Percentiles rank a stretch among this genome's conserved stretches.
Conservation (phyloP, 306 rosid genomes). For the Lotus japonicus region DNA sequence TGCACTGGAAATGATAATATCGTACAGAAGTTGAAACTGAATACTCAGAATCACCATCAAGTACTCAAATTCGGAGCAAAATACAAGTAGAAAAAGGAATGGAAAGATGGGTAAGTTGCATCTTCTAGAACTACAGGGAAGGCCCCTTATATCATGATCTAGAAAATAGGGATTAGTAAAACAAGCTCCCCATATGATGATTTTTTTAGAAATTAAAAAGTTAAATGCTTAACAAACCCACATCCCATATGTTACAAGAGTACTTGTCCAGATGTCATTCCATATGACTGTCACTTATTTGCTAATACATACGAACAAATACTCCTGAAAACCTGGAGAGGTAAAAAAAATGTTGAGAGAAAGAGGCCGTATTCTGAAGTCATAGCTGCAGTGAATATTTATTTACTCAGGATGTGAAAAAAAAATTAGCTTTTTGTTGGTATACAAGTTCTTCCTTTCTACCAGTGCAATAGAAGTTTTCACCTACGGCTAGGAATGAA, state of each 20-base stretch:
- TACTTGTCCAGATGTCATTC: not conserved
- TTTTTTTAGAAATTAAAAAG: not conserved
- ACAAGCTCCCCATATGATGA: not conserved
- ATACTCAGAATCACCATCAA: slow-evolving; percentile 27
- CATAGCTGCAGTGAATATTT: not conserved
- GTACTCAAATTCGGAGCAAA: slow-evolving; percentile 22
- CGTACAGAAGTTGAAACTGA: slow-evolving; percentile 25
- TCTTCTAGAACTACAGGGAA: not conserved
- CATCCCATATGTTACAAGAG: not conserved
- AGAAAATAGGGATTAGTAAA: not conserved
- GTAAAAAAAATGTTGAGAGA: not conserved
- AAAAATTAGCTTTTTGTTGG: not conserved
- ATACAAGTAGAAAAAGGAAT: not conserved
- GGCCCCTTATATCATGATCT: not conserved
- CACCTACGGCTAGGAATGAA: slow-evolving; percentile 6
- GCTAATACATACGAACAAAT: not conserved
- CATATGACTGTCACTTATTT: slow-evolving; percentile 11
- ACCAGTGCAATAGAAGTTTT: not conserved
- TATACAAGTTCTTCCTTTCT: slow-evolving; percentile 6
- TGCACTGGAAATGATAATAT: slow-evolving; percentile 66
- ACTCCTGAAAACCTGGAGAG: slow-evolving; percentile 5
- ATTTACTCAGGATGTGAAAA: not conserved
- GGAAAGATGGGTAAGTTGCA: not conserved
- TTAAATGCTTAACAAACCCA: slow-evolving; percentile 1
- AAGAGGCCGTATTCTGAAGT: not conserved